These are phyloP conservation scores for Ustilago vetiveriae DNA, from an alignment of 1,284 basidiomycete genomes.

Conservation along the genomic window DNA sequence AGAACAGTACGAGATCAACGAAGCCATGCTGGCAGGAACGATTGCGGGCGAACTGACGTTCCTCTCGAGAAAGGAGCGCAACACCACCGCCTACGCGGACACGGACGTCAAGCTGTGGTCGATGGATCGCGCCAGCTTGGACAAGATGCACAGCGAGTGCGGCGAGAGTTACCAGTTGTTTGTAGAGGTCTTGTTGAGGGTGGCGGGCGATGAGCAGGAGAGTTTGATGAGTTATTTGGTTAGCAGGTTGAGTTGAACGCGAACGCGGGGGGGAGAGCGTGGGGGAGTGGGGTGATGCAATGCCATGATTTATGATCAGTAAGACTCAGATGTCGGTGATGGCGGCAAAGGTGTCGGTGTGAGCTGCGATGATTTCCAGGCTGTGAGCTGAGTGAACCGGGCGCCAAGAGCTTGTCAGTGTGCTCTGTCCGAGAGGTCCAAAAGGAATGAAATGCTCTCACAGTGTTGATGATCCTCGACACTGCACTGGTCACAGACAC, in stretches of 20 bases:
- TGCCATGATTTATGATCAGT: background rate
- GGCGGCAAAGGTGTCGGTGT: no score
- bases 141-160: conserved; percentile 34
- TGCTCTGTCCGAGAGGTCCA: no score
- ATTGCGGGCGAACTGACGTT: conserved; percentile 65
- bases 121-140: conserved; percentile 42
- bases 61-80: conserved; percentile 53
- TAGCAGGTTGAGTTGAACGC: conserved; percentile 55
- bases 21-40: conserved; percentile 66
- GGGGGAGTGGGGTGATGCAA: no score
- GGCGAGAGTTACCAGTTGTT: conserved; percentile 42
- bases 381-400: no score
- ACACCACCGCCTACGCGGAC: conserved; percentile 62
- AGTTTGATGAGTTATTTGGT: conserved; percentile 65
- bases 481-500: no score
- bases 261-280: no score
- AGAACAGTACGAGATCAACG: conserved; percentile 65
- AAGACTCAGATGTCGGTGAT: background rate
- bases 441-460: no score
- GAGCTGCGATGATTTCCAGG: no score
- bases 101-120: conserved; percentile 60
- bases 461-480: no score
- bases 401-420: no score
- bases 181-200: conserved; percentile 56
- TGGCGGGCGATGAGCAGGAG: conserved; percentile 64